These are phyloP conservation scores for Diaporthe sp. DNA, from an alignment of 2,329 filamentous ascomycete genomes.

Conservation along the genomic window DNA sequence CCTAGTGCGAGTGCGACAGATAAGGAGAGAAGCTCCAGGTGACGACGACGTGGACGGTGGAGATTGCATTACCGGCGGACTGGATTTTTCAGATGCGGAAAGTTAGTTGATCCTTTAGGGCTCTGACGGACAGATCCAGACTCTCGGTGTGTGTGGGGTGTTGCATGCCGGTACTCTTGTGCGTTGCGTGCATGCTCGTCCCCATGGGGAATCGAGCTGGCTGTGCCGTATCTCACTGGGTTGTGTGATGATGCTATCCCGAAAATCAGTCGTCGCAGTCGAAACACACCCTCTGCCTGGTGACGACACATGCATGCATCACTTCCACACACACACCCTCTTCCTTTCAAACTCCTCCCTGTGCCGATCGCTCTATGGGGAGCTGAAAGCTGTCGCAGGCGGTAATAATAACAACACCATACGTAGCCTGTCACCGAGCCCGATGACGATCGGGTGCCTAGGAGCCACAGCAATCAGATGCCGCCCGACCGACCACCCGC, in stretches of 20 bases:
- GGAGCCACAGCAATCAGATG: neutral
- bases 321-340: neutral
- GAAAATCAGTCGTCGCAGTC: neutral
- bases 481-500: neutral
- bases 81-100: constrained; percentile 8
- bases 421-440: neutral
- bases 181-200: neutral
- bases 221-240: neutral
- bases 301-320: neutral
- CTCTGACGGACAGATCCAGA: neutral
- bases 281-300: neutral
- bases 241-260: neutral
- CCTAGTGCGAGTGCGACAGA: neutral
- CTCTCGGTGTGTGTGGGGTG: neutral
- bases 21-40: neutral
- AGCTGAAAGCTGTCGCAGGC: neutral
- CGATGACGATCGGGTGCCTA: constrained; percentile 6
- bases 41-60: neutral
- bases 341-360: neutral
- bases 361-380: neutral
- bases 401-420: too few species aligned
- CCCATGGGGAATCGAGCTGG: neutral
- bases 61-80: constrained; percentile 3
- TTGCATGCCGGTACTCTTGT: neutral
- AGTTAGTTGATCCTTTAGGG: neutral